These are phyloP conservation scores for Metschnikowia gruessii DNA, from an alignment of 805 yeast species.

Conservation along the genomic window DNA sequence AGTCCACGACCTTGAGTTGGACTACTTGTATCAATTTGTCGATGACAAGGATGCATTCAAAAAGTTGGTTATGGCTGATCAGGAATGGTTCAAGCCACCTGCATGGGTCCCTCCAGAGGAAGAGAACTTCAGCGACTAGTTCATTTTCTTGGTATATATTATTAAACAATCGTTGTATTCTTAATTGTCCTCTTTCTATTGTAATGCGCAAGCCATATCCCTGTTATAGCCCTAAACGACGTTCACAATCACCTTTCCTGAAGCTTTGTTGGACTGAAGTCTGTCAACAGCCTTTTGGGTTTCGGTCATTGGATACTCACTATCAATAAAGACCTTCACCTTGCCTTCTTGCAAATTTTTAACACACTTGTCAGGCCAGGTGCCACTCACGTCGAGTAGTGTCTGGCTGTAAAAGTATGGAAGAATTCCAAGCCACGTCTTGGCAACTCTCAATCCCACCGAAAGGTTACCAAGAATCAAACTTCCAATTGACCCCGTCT, in stretches of 20 bases:
- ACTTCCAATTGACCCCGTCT: slow-evolving; percentile 2
- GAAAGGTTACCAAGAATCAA: background rate
- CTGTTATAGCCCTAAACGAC: slow-evolving; percentile 14
- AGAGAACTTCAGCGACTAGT: slow-evolving; percentile 23
- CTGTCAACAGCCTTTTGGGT: slow-evolving; percentile 49
- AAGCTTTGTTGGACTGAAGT: slow-evolving; percentile 46
- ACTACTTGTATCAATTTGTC: slow-evolving; percentile 74
- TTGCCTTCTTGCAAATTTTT: slow-evolving; percentile 47
- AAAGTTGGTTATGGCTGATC: slow-evolving; percentile 44
- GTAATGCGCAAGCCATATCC: too few relatives aligned
- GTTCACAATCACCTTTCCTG: slow-evolving; percentile 64
- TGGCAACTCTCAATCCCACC: slow-evolving; percentile 10
- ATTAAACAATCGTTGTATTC: background rate
- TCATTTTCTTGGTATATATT: background rate
- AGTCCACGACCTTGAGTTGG: slow-evolving; percentile 90
- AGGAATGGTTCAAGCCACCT: slow-evolving; percentile 71
- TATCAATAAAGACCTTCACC: slow-evolving; percentile 50
- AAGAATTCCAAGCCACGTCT: slow-evolving; percentile 20
- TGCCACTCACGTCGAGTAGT: slow-evolving; percentile 10
- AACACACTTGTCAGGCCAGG: slow-evolving; percentile 23
- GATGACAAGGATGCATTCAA: slow-evolving; percentile 54
- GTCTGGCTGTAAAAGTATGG: slow-evolving; percentile 30
- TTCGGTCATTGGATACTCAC: slow-evolving; percentile 48
- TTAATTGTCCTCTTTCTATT: too few relatives aligned
- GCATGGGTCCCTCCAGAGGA: slow-evolving; percentile 53